Base-by-base conservation (phyloP, 2,329 filamentous ascomycete genomes). In the Colletotrichum sp. region DNA sequence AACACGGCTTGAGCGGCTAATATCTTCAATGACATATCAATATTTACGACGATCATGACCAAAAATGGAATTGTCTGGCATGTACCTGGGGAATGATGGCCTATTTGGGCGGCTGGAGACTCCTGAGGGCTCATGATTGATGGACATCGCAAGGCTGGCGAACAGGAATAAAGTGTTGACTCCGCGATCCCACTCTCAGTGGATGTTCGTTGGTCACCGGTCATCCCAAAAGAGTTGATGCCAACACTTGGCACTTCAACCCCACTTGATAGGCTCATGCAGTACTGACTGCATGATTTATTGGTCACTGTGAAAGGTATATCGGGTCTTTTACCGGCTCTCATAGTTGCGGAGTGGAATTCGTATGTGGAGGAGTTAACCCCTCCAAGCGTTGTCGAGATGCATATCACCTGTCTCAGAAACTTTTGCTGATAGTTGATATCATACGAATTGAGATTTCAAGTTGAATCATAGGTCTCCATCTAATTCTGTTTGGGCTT, bases 51-150 rank as follows among this genome's bases (percentile, higher is more conserved):
- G 44, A 52, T 52, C 44, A 52, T 0, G 44, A 13, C 44, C n/a
- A 21, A 21, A 52, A 21, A 2, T 8, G 6, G n/a, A 21, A 0
- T 21, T 21, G 6, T 52, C 6, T 21, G 10, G 44, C 44, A 52
- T 52, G n/a, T 13, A 21, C 10, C 10, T 13, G n/a, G 44, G n/a
- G 12, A 21, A 0, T 3, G 4, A 49, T 49, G 44, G 6, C 44
- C 44, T 21, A 13, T 52, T 52, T 52, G 44, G 10, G 44, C n/a
- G 10, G 1, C 0, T 49, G n/a, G 6, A 0, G 10, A 49, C 0
- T 49, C 3, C n/a, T 49, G n/a, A 21, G 10, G n/a, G 2, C n/a
- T 4, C 44, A 13, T 6, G n/a, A 52, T 21, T 52, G n/a, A 21
- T 21, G n/a, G 44, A 8, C 18, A 21, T 21, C 44, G 44, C 44